phyloP scores from a whole-genome alignment of 2,329 filamentous ascomycete species.

The Fusarium sp. region DNA sequence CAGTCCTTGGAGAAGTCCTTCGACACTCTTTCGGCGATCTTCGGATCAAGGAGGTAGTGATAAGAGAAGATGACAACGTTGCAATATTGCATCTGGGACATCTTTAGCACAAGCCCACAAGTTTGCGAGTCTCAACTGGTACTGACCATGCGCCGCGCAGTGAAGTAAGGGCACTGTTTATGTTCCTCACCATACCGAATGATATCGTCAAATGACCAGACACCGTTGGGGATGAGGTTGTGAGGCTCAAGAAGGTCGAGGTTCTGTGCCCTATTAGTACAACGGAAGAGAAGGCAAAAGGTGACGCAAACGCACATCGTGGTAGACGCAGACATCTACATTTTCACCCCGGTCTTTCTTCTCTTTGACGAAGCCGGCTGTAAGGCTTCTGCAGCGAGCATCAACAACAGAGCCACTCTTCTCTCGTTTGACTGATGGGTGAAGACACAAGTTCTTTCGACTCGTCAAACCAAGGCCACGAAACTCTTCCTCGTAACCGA shows the following conservation, averaged over 20 bases:
- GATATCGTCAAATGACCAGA: slow-evolving; percentile 94
- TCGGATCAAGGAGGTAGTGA: slow-evolving; percentile 96
- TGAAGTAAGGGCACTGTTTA: slow-evolving; percentile 98
- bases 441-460: slow-evolving; percentile 96
- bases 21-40: slow-evolving; percentile 95
- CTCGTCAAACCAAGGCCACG: slow-evolving; percentile 92
- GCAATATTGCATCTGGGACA: slow-evolving; percentile 89
- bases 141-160: slow-evolving; percentile 87
- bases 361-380: slow-evolving; percentile 96
- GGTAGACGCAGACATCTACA: slow-evolving; percentile 94
- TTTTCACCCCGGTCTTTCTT: slow-evolving; percentile 96
- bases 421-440: slow-evolving; percentile 94
- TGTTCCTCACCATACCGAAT: slow-evolving; percentile 92
- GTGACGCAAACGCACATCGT: slow-evolving; percentile 73
- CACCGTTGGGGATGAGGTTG: slow-evolving; percentile 92
- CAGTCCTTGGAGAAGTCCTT: slow-evolving; percentile 97
- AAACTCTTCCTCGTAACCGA: slow-evolving; percentile 94
- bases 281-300: not conserved
- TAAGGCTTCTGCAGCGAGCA: slow-evolving; percentile 93
- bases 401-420: slow-evolving; percentile 96
- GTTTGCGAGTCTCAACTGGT: not conserved
- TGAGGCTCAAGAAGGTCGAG: slow-evolving; percentile 94
- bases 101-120: slow-evolving; percentile 10
- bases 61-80: slow-evolving; percentile 99
- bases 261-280: slow-evolving; percentile 66